Base-by-base conservation (phyloP, 2,329 filamentous ascomycete species). In the Mycosphaerella arachidis region DNA sequence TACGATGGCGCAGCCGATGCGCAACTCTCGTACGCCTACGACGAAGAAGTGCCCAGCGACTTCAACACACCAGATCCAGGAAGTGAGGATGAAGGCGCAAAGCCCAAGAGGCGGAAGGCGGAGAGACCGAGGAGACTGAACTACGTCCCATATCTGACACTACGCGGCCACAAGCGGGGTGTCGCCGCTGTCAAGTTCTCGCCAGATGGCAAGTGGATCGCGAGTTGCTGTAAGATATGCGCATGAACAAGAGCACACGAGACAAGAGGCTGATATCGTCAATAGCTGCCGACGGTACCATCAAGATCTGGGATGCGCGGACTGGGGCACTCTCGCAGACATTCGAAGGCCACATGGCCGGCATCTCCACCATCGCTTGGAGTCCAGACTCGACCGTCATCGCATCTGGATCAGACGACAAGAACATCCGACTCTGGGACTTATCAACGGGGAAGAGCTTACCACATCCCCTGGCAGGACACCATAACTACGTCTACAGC, bases 401-500 rank as follows among this genome's bases (percentile, higher is more conserved):
- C 51, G 94, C 93, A 4, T 93, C 91, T 9, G 94, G 93, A 27
- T 93, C 90, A 5, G 94, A 99, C 75, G 94, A 99, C 81, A 99
- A 99, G 77, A 86, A 89, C 0, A 97, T 99, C 64, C 86, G 94
- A 2, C 79, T 99, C 1, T 99, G 94, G 94, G 90, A 97, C 68
- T 78, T 84, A 4, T 70, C 78, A 18, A 84, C 82, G 7, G 84
- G 84, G 18, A 82, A 84, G 70, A 78, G 83, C 30, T 81, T 86
- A 56, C 82, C 83, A 0, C 81, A 79, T 24, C 81, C 84, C 1
- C 80, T 97, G 66, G 81, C 89, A 27, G 93, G 94, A 2, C 94
- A 99, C 70, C 92, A 97, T 75, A 97, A 95, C 76, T 97, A 97
- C 75, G 88, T 99, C 33, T 96, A 96, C 76, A 91, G 89, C 54